Base-by-base conservation (phyloP, 1,139 yeast species). In the Sugiyamaella sp. region DNA sequence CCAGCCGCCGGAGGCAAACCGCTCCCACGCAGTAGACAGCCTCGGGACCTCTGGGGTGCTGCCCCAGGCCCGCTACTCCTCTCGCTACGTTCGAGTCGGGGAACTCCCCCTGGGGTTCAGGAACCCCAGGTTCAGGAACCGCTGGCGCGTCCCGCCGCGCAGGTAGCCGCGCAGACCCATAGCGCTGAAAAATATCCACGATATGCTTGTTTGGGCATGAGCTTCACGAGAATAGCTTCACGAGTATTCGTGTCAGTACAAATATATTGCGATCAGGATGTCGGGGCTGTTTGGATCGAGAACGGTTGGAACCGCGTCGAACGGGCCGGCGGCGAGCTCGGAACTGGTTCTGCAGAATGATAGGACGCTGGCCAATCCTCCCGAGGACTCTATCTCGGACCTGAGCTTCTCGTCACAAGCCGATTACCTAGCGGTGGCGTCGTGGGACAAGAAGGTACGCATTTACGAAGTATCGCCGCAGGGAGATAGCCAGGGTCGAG, bases 361-460 rank as follows among this genome's bases (percentile, higher is more conserved):
- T 68, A 81, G 87, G 57, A 78, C 82, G n/a, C 76, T 91, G 49
- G 80, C 82, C 60, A 86, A 87, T 64, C 89, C 95, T 1, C 98
- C 98, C 10, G 96, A 89, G 59, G 99, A 95, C 67, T 85, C 97
- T 2, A 80, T 95, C 29, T 80, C 91, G n/a, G 96, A 89, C 63
- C 70, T 95, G 55, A 77, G 90, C 17, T 95, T 93, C 71, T 88
- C 97, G n/a, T 89, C 98, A n/a, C 89, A 80, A 60, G 95, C 87
- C 22, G 97, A 95, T 63, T 71, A 86, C 55, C 73, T 82, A 53
- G 83, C 95, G 1, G 95, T 84, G 2, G 81, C 95, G 9, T 86
- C 96, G 38, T 95, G 99, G 99, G 99, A 95, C 72, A 88, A 87
- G 65, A 90, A 90, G 68, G 97, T 89, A 37, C 80, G 99, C 56